phyloP scores from a whole-genome alignment of 192 early-diverging fungal species.

The Helicostylum pulchrum region DNA sequence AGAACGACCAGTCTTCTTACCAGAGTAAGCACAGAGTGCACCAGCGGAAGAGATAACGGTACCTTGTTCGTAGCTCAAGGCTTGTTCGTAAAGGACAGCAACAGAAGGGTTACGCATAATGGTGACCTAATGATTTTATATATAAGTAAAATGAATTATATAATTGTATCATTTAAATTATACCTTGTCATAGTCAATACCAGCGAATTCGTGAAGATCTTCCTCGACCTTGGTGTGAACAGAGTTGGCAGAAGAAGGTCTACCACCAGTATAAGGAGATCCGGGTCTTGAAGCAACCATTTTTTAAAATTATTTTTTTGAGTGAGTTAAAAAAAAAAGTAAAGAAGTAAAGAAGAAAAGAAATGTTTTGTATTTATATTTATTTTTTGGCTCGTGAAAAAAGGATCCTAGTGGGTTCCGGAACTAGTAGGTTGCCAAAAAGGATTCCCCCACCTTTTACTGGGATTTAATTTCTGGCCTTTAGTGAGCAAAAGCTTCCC shows the following conservation, averaged over 20 bases:
- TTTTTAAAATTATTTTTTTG: background rate
- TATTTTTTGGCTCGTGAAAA: no score
- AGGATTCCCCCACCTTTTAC: no score
- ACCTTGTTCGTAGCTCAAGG: conserved; percentile 74
- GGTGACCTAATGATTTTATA: no score
- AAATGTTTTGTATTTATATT: no score
- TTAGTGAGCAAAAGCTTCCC: no score
- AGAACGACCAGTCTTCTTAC: conserved; percentile 86
- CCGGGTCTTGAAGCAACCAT: conserved; percentile 26
- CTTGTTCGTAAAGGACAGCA: conserved; percentile 87
- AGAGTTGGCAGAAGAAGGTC: background rate
- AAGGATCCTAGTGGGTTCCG: no score
- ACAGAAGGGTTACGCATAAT: conserved; percentile 78
- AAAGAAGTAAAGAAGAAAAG: no score
- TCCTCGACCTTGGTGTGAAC: conserved; percentile 47
- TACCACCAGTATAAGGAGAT: conserved; percentile 15
- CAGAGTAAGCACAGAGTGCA: conserved; percentile 84
- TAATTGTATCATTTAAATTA: no score
- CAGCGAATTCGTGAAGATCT: conserved; percentile 60
- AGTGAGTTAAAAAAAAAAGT: no score
- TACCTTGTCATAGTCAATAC: conserved; percentile 66
- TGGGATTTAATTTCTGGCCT: no score
- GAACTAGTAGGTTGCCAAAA: no score
- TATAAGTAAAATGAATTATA: no score
- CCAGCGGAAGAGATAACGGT: conserved; percentile 84